A percentile compares a stretch with the other conserved stretches of the same genome.
These are phyloP conservation scores for Alternaria sp. DNA, from an alignment of 2,329 filamentous ascomycete species.

Conservation along the genomic window DNA sequence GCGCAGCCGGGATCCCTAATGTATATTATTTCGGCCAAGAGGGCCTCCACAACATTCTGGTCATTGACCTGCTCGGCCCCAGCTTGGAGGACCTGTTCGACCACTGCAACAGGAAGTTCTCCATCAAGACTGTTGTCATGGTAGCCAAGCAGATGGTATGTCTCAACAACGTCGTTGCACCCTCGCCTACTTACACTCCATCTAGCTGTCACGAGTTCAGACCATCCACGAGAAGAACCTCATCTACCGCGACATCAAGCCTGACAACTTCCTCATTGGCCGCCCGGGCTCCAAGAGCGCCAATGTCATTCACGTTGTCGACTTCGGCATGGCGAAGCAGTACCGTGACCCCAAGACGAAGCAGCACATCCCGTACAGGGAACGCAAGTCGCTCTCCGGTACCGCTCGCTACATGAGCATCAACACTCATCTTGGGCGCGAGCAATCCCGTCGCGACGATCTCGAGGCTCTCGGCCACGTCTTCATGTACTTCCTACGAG, in stretches of 20 bases:
- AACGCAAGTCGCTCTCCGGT: constrained; percentile 94
- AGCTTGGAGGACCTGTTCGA: constrained; percentile 97
- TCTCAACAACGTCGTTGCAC: constrained; percentile 19
- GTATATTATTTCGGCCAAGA: constrained; percentile 99
- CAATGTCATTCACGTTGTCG: constrained; percentile 97
- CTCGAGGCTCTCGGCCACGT: constrained; percentile 82
- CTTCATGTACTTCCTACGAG: constrained; percentile 74
- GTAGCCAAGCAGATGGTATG: constrained; percentile 96
- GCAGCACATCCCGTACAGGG: constrained; percentile 97
- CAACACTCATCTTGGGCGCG: constrained; percentile 95
- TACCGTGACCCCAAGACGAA: constrained; percentile 99
- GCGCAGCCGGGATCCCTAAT: constrained; percentile 92
- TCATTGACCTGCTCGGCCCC: constrained; percentile 94
- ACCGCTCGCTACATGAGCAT: constrained; percentile 99
- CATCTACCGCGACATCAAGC: constrained; percentile 99
- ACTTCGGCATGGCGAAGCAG: constrained; percentile 99
- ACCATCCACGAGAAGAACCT: constrained; percentile 98
- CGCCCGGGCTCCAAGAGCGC: constrained; percentile 90
- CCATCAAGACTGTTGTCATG: constrained; percentile 98
- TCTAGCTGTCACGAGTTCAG: constrained; percentile 84
- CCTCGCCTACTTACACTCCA: constrained; percentile 21
- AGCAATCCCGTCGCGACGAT: constrained; percentile 95
- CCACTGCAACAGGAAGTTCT: constrained; percentile 93
- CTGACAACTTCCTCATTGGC: constrained; percentile 98
- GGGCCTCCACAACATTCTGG: constrained; percentile 97